Evolutionary conservation across 148 eudicot species (phyloP), one percentile per base, ranked within the genome.

Genomic region (Dianthus caryophyllus): DNA sequence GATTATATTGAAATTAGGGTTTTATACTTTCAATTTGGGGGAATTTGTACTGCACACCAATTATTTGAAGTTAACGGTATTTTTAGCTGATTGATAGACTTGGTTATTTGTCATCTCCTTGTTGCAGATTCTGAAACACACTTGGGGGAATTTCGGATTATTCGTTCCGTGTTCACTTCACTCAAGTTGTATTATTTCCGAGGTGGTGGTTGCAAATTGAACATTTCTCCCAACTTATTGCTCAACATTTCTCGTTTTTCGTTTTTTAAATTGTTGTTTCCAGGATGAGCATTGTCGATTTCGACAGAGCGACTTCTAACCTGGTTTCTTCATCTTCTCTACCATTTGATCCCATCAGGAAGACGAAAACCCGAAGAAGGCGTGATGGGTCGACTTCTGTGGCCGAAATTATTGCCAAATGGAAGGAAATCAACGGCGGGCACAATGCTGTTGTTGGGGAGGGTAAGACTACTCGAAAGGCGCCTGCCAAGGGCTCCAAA

Each of bases 401-500:
- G 27, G 84, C 85, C 0, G 85, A 79, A 54, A 88, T 84, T 15
- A 76, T 91, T 16, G 90, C 96, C 0, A 83, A 74, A 67, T 91
- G 97, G 97, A 79, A 77, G 52, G 88, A 86, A n/a, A 75, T 81
- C 64, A 83, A 91, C 41, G 66, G 64, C 15, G 85, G 77, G 49
- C 61, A 73, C 53, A 71, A 73, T 4, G 56, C 74, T 8, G 17
- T 27, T 20, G 30, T 71, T 2, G 72, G 55, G 1, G 78, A 39
- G 2, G 60, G 62, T 1, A 80, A 81, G 67, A 75, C 79, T 50
- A 60, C 44, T 11, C 82, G 88, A 14, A 88, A 79, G 76, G 80
- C 82, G 15, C 96, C 88, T 33, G 92, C 97, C 0, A 91, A 87
- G 71, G 97, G 97, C 17, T 91, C 97, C 5, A 91, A 84, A 61